Base-by-base conservation (phyloP, 805 yeast genomes). In the Yarrowia hollandica region DNA sequence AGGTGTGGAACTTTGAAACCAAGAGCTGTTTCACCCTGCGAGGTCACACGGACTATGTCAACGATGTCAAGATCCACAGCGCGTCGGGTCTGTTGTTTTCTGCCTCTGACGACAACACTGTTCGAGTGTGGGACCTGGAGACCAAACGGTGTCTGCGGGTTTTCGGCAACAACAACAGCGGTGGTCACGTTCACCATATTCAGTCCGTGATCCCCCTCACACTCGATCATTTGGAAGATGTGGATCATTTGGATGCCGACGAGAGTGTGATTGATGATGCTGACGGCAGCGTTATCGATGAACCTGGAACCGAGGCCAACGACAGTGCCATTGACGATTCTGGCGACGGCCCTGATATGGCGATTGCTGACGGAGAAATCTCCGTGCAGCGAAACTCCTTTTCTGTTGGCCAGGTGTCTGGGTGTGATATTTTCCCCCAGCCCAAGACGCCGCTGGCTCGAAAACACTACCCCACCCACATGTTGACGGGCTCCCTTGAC, bases 1-100 rank as follows among this genome's bases (percentile, higher is more conserved):
- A 90, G 71, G 91, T 94, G 12, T 94, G 99, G 99, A 95, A 94
- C 70, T 96, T 94, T 44, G 96, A 88, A 69, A 83, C 90, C 6
- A 79, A 96, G 73, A 88, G 96, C 0, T 94, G 97, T 69, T 89
- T 86, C 72, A 90, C 98, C 0, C 77, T 94, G 61, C 78, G 97
- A 38, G 99, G 99, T 6, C 99, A 94, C 70, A 80, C 86, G 0
- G 97, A 88, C 65, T 85, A 95, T 84, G 97, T 94, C 16, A 90
- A 89, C 64, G 82, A 88, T 62, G 98, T 94, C 57, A 88, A 88
- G 73, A 82, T 91, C 59, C 96, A 91, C 71, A 79, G 88, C 3
- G 81, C 81, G 59, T 84, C 96, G 41, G 82, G 82, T 62, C 86
- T 95, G 0, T 79, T 90, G 16, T 90, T 86, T 72, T 84, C 94